Base-by-base conservation (phyloP, 805 yeast genomes). In the Grigorovia yakushimaensis region DNA sequence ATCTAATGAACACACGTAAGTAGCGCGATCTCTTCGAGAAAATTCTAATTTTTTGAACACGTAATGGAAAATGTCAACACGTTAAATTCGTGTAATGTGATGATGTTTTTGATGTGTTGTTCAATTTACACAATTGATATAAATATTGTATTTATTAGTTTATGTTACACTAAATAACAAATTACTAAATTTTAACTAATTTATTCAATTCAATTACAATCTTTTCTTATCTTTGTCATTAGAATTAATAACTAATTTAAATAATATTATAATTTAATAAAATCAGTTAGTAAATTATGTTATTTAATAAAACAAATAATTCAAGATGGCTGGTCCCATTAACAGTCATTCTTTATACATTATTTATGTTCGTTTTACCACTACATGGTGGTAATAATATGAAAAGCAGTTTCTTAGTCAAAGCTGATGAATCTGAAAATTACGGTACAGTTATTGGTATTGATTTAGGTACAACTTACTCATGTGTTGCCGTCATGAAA, bases 391-490 rank as follows among this genome's bases (percentile, higher is more conserved):
- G 20, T 36, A 39, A 24, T 13, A 20, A 10, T 15, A 44, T 17
- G n/a, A 21, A 18, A 24, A 23, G 43, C 18, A n/a, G 23, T n/a
- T 54, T 61, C 45, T 43, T 69, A 38, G 63, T 65, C 23, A 67
- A 67, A 48, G 68, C 66, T n/a, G 68, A 58, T 23, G 72, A 69
- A 18, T 64, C 65, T 5, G 78, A 76, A 41, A 69, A 64, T 53
- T 78, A 78, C 51, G 83, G 83, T 49, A 77, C 76, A 49, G 91
- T 84, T 43, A 85, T 86, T 57, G 95, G 98, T 72, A 91, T 91
- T 64, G 98, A 91, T 75, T 78, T 91, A 72, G 98, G 98, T 68
- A 89, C 97, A 51, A 89, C 97, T 2, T 89, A 89, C 73, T 88
- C 96, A 1, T 89, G 97, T 81, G 97, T 89, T 48, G 97, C 96